Conservation (phyloP, 805 yeast species). For the Kluyveromyces wickerhamii region DNA sequence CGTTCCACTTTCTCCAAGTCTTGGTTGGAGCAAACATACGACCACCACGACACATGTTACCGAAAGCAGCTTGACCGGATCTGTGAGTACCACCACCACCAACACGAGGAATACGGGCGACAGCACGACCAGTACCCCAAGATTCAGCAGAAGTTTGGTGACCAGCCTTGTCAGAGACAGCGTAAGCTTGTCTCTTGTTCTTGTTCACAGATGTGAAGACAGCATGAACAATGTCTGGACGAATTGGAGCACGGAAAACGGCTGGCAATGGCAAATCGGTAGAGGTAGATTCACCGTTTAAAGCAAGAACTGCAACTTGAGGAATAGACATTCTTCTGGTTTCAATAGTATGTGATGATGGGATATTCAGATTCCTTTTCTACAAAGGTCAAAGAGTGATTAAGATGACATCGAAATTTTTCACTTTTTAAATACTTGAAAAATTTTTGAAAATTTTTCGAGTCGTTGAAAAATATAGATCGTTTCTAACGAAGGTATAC, state of each 20-base stretch:
- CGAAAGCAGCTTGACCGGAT: constrained; percentile 99
- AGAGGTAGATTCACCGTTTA: constrained; percentile 80
- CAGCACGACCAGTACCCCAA: constrained; percentile 99
- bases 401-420: constrained; percentile 5
- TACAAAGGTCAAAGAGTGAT: too few relatives aligned
- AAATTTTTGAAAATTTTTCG: constrained; percentile 6
- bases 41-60: constrained; percentile 99
- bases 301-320: constrained; percentile 90
- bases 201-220: constrained; percentile 98
- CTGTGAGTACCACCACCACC: constrained; percentile 99
- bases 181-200: constrained; percentile 99
- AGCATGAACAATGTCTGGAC: constrained; percentile 98
- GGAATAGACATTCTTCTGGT: constrained; percentile 63
- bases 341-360: constrained; percentile 3
- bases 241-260: constrained; percentile 98
- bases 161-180: constrained; percentile 98
- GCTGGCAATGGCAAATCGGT: constrained; percentile 91
- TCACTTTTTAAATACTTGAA: constrained; percentile 5
- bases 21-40: constrained; percentile 99
- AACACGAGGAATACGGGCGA: constrained; percentile 99
- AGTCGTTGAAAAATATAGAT: constrained; percentile 9
- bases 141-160: constrained; percentile 99
- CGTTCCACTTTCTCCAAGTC: constrained; percentile 99
- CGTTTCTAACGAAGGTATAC: neutral
- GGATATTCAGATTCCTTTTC: too few relatives aligned